Evolutionary conservation across 83 land plant species (phyloP).

Genomic region (Thuja plicata): DNA sequence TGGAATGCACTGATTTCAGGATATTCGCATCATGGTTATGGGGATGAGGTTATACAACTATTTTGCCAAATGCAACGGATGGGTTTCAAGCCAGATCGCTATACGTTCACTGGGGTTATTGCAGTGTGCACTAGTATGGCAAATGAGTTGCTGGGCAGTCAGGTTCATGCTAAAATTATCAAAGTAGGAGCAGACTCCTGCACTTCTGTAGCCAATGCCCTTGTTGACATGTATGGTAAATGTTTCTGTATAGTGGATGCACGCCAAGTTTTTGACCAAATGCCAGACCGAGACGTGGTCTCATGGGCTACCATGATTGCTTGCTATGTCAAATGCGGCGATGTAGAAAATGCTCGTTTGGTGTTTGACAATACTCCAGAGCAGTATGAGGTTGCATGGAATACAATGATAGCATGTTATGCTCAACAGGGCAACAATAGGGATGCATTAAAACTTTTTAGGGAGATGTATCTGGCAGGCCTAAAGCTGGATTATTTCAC

Average conservation of each 20-base stretch:
- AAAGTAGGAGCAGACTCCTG: slow-evolving; percentile 33
- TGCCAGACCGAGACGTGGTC: slow-evolving; percentile 45
- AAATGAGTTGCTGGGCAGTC: slow-evolving; percentile 24
- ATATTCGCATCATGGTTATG: neutral
- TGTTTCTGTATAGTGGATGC: slow-evolving; percentile 32
- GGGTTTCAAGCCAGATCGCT: slow-evolving; percentile 17
- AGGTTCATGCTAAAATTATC: slow-evolving; percentile 42
- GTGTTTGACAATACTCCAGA: slow-evolving; percentile 40
- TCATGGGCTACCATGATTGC: slow-evolving; percentile 59
- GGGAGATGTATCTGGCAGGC: slow-evolving; percentile 33
- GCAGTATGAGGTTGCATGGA: slow-evolving; percentile 42
- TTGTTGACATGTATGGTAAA: slow-evolving; percentile 45
- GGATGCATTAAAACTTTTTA: slow-evolving; percentile 44
- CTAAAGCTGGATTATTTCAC: slow-evolving; percentile 49
- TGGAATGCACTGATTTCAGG: slow-evolving; percentile 65
- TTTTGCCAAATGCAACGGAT: slow-evolving; percentile 5
- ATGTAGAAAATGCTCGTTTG: slow-evolving; percentile 32
- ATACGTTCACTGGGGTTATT: slow-evolving; percentile 45
- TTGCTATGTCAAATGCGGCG: slow-evolving; percentile 44
- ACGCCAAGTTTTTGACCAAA: slow-evolving; percentile 52
- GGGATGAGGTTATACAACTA: neutral
- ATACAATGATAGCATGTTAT: slow-evolving; percentile 64
- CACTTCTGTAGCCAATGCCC: slow-evolving; percentile 46
- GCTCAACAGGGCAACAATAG: slow-evolving; percentile 32
- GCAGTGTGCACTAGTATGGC: slow-evolving; percentile 26